phyloP scores from a whole-genome alignment of 2,329 filamentous ascomycete species.

The Aureobasidium sp. region DNA sequence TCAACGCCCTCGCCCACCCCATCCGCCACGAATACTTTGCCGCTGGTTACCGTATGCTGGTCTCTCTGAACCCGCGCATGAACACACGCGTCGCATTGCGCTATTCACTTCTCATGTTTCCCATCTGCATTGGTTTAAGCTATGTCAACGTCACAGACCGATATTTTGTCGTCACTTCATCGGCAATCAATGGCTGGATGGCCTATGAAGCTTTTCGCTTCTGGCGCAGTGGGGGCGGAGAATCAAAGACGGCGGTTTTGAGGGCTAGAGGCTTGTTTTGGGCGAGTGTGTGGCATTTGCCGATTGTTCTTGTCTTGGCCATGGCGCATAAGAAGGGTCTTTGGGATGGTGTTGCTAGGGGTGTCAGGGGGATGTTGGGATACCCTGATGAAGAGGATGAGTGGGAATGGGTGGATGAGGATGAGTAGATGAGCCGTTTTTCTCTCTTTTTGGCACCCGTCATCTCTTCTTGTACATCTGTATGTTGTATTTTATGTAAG shows the following conservation, averaged over 20 bases:
- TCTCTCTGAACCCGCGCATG: constrained; percentile 76
- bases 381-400: constrained; percentile 39
- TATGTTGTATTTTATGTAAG: background rate
- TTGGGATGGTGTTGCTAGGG: constrained; percentile 74
- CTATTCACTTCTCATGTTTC: constrained; percentile 79
- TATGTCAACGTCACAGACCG: constrained; percentile 76
- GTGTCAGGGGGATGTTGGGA: constrained; percentile 52
- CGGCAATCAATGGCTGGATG: constrained; percentile 81
- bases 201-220: constrained; percentile 71
- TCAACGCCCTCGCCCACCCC: constrained; percentile 85
- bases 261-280: constrained; percentile 84
- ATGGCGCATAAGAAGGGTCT: constrained; percentile 91
- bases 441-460: too few species aligned
- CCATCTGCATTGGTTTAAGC: constrained; percentile 75
- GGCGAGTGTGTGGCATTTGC: constrained; percentile 96
- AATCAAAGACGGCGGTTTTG: constrained; percentile 42
- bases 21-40: constrained; percentile 83
- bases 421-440: background rate
- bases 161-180: constrained; percentile 73
- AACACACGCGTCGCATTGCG: constrained; percentile 83
- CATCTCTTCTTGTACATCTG: background rate
- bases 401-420: constrained; percentile 46
- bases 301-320: constrained; percentile 79
- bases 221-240: constrained; percentile 69
- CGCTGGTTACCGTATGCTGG: constrained; percentile 64